Evolutionary conservation across 73 alveolate species (phyloP).

Genomic region (Effrenium voratum): DNA sequence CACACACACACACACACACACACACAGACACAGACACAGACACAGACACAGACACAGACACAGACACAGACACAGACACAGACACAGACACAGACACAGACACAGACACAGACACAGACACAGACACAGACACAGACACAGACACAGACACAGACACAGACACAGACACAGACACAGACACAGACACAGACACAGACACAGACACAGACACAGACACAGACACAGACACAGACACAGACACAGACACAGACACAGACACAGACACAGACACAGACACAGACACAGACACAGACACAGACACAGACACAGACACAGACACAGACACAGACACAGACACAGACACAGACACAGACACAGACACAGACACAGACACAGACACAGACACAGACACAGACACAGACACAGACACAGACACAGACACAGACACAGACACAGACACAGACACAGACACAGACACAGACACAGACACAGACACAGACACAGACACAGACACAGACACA

Average conservation of each 20-base stretch:
- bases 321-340: not conserved
- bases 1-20: conserved; percentile 4
- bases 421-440: not conserved
- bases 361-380: not conserved
- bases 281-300: not conserved
- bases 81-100: not conserved
- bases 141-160: conserved; percentile 4
- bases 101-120: not conserved
- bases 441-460: not conserved
- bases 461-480: not conserved
- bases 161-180: not conserved
- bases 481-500: not conserved
- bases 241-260: not conserved
- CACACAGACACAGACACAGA: not conserved
- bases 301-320: not conserved
- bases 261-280: not conserved
- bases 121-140: not conserved
- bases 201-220: not conserved
- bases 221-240: conserved; percentile 4
- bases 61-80: not conserved
- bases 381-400: not conserved
- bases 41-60: not conserved
- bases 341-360: not conserved
- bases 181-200: not conserved
- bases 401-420: not conserved